Conservation (phyloP, 768 basidiomycete species). For the Calocybe gangraenosa region DNA sequence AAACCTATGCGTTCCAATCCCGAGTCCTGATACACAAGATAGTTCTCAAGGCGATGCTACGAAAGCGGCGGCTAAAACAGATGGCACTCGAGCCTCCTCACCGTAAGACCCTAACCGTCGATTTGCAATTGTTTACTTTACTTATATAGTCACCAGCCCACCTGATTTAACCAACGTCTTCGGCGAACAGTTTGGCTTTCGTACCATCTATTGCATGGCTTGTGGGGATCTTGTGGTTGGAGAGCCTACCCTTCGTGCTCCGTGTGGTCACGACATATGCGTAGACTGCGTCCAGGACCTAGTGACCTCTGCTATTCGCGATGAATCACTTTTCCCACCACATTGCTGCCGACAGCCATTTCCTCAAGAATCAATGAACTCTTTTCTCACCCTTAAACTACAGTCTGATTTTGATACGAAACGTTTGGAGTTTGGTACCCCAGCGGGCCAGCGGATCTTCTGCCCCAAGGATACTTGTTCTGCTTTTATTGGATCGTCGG, state of each 20-base stretch:
- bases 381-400: conserved; percentile 26
- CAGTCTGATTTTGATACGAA: conserved; percentile 35
- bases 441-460: conserved; percentile 42
- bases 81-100: background rate
- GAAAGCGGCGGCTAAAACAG: background rate
- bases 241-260: conserved; percentile 28
- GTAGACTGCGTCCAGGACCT: conserved; percentile 36
- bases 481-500: conserved; percentile 43
- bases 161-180: conserved; percentile 9
- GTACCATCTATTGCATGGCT: conserved; percentile 12
- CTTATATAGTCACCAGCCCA: no score
- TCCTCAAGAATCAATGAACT: conserved; percentile 19
- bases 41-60: background rate
- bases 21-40: no score
- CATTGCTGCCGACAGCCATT: conserved; percentile 44
- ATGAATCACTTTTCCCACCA: conserved; percentile 50
- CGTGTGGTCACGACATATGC: conserved; percentile 48
- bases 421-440: conserved; percentile 40
- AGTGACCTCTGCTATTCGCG: conserved; percentile 35
- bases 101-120: background rate
- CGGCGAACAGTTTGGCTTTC: conserved; percentile 12
- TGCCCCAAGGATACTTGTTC: conserved; percentile 49
- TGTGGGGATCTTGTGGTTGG: conserved; percentile 18
- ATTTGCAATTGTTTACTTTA: no score
- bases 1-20: no score